These are phyloP conservation scores for Chlorophyllum brunneum DNA, from an alignment of 768 basidiomycete species.

Conservation along the genomic window DNA sequence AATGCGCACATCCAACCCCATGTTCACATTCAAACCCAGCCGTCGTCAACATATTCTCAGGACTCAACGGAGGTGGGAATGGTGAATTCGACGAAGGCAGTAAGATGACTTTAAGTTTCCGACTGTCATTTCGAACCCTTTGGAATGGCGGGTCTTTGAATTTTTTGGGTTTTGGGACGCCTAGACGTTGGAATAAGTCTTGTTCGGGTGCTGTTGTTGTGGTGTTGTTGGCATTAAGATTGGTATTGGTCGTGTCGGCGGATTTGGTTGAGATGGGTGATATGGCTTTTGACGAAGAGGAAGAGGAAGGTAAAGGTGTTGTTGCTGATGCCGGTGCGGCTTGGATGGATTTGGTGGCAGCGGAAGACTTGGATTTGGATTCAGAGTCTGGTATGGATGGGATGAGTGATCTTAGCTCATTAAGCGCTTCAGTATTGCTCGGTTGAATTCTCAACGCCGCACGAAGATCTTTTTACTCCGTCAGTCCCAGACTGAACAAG, in stretches of 20 bases:
- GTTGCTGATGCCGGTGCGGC: background rate
- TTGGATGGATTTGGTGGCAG: background rate
- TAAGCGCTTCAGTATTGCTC: slow-evolving; percentile 55
- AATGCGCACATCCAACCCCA: slow-evolving; percentile 5
- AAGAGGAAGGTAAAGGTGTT: background rate
- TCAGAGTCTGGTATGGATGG: slow-evolving; percentile 17
- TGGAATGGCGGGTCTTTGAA: slow-evolving; percentile 51
- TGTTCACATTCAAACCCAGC: slow-evolving; percentile 12
- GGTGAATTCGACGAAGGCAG: slow-evolving; percentile 25
- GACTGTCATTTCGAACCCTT: slow-evolving; percentile 45
- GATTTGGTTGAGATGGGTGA: slow-evolving; percentile 12
- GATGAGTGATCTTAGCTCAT: slow-evolving; percentile 47
- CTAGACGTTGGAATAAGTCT: slow-evolving; percentile 25
- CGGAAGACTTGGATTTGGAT: background rate
- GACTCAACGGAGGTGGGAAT: slow-evolving; percentile 7
- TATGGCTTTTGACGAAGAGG: slow-evolving; percentile 14
- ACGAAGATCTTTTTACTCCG: slow-evolving; percentile 62
- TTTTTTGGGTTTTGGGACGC: slow-evolving; percentile 36
- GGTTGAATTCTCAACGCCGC: slow-evolving; percentile 61
- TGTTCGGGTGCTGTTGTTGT: background rate
- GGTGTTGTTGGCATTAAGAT: background rate
- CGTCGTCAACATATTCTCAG: background rate
- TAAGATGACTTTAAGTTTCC: slow-evolving; percentile 48
- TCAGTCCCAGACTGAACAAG: too few species aligned
- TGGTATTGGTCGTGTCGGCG: background rate